Evolutionary conservation across 2,329 filamentous ascomycete species (phyloP).

Genomic region (Botrytis medusae): DNA sequence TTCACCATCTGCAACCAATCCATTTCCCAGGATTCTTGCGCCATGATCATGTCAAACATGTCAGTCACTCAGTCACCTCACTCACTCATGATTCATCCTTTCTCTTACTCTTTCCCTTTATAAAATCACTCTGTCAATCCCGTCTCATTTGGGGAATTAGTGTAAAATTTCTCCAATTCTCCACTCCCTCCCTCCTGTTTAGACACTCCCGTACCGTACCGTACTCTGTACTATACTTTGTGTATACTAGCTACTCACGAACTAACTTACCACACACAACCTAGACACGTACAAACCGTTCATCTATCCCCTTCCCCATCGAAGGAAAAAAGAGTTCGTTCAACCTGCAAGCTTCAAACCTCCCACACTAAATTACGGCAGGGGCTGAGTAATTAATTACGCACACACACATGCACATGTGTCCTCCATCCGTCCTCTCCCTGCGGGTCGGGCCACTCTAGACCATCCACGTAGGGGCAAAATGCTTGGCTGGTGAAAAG

Average conservation of each 20-base stretch:
- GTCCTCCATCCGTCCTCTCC: not conserved
- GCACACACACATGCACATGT: not conserved
- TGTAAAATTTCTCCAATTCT: not conserved
- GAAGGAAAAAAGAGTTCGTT: not conserved
- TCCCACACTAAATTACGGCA: not conserved
- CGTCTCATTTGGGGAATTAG: not conserved
- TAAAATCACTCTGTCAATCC: not conserved
- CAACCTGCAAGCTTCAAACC: not conserved
- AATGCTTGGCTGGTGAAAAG: not conserved
- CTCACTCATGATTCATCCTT: too few species aligned
- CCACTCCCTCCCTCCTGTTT: not conserved
- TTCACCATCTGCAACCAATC: not conserved
- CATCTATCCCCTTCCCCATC: too few species aligned
- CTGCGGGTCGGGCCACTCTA: constrained; percentile 13
- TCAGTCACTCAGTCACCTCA: too few species aligned
- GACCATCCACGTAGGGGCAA: not conserved
- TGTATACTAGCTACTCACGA: not conserved
- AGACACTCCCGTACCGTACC: not conserved
- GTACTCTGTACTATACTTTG: not conserved
- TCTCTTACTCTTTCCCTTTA: not conserved
- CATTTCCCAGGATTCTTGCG: not conserved
- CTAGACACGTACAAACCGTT: not conserved
- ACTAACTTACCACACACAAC: not conserved
- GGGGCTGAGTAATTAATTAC: not conserved
- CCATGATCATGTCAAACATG: not conserved